Evolutionary conservation across 176 grass and related monocot genomes (phyloP), one percentile per base, ranked within the genome.

Genomic region (Leersia perrieri): DNA sequence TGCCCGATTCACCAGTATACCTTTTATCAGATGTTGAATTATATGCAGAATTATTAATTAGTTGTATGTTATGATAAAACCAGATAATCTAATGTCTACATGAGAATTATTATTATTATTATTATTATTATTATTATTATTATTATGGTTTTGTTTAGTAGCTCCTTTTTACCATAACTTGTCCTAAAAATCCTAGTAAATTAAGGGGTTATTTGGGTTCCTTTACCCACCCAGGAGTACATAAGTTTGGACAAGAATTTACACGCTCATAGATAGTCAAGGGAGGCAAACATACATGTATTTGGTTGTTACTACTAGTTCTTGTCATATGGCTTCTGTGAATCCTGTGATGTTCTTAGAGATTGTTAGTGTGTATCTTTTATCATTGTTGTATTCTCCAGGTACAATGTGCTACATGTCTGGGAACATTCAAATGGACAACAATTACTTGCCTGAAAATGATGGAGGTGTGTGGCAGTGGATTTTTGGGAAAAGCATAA

Each of bases 341-440:
- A 44, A 70, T 51, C 66, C 33, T 57, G 9, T 68, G 18, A 22
- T 27, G 18, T 29, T 42, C 15, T n/a, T 76, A 63, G 23, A 84
- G 7, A 30, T 26, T 80, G 41, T 45, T 63, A 35, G 27, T 2
- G 25, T 81, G 61, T 28, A 14, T 7, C 63, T 89, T 62, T 67
- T 20, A 34, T 18, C 22, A 11, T 73, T 38, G 8, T 10, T 77
- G 3, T 66, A 33, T 55, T 82, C 47, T 86, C 10, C 66, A 95
- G 96, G 96, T 70, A 86, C 88, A 83, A 89, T 91, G 83, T 95
- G 88, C 75, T 99, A 88, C 96, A 99, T 95, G 86, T 95, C 96
- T 8, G 82, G 87, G 28, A 84, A 86, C 72, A 87, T 95, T 73
- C 89, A 99, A 85, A 91, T 91, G 87, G 88, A 95, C 36, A 99